Evolutionary conservation across 2,329 filamentous ascomycete species (phyloP).

Genomic region (Ceratocystis colombiana): DNA sequence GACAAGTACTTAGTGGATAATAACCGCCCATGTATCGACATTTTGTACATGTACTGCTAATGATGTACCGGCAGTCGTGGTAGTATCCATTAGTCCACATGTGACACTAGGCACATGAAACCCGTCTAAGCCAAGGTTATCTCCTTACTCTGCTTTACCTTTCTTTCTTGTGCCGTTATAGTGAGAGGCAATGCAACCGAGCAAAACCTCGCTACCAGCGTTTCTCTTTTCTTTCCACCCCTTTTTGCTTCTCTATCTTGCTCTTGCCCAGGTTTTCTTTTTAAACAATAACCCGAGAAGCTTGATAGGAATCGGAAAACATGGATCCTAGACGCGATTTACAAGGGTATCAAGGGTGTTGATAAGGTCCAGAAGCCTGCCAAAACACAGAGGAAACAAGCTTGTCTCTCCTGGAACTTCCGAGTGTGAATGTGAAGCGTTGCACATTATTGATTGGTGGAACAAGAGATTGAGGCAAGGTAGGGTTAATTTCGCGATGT

Average conservation of each 20-base stretch:
- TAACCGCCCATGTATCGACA: neutral
- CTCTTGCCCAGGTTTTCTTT: neutral
- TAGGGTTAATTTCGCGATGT: too few relatives aligned
- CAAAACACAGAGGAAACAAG: slow-evolving; percentile 7
- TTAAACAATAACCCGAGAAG: neutral
- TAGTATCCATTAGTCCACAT: neutral
- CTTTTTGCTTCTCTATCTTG: neutral
- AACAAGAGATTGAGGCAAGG: neutral
- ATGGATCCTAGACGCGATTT: neutral
- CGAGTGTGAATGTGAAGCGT: too few relatives aligned
- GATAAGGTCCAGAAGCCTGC: neutral
- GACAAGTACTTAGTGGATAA: neutral
- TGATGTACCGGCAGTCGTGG: neutral
- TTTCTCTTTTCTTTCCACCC: neutral
- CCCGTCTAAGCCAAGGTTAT: slow-evolving; percentile 2
- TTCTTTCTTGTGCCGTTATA: neutral
- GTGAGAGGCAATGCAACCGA: neutral
- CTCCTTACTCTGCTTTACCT: neutral
- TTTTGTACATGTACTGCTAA: neutral
- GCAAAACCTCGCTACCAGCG: neutral
- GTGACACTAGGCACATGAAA: slow-evolving; percentile 8
- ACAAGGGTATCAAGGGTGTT: neutral
- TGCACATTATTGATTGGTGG: neutral
- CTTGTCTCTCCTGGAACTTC: neutral
- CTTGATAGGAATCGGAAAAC: neutral